These are phyloP conservation scores for Rutstroemia sp. DNA, from an alignment of 2,329 filamentous ascomycete species.

Conservation along the genomic window DNA sequence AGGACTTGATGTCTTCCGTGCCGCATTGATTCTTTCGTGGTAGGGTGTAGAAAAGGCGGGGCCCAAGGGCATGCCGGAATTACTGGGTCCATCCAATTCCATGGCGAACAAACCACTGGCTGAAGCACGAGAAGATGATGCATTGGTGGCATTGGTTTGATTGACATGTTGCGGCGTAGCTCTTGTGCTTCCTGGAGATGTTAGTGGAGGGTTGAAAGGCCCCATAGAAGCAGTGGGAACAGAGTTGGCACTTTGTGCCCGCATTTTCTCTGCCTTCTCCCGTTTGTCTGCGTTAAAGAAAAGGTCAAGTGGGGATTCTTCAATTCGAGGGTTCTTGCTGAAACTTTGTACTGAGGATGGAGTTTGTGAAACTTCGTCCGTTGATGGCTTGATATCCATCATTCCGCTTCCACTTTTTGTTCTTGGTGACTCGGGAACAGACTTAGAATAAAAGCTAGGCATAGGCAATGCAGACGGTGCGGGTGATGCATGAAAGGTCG, in stretches of 20 bases:
- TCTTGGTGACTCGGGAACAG: slow-evolving; percentile 57
- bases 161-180: slow-evolving; percentile 23
- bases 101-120: slow-evolving; percentile 55
- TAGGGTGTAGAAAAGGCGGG: slow-evolving; percentile 64
- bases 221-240: slow-evolving; percentile 36
- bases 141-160: slow-evolving; percentile 32
- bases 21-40: slow-evolving; percentile 52
- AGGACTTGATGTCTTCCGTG: slow-evolving; percentile 28
- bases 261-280: slow-evolving; percentile 68
- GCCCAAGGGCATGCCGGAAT: slow-evolving; percentile 46
- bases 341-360: slow-evolving; percentile 42
- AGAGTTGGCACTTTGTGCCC: slow-evolving; percentile 46
- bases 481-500: slow-evolving; percentile 91
- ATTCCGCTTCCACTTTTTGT: slow-evolving; percentile 36
- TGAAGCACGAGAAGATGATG: slow-evolving; percentile 37
- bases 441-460: slow-evolving; percentile 78
- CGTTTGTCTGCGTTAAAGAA: slow-evolving; percentile 84
- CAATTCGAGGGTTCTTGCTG: slow-evolving; percentile 45
- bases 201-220: slow-evolving; percentile 46
- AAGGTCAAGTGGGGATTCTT: slow-evolving; percentile 77
- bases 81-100: slow-evolving; percentile 58
- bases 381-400: slow-evolving; percentile 34
- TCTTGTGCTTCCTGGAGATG: slow-evolving; percentile 32
- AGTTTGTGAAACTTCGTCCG: slow-evolving; percentile 31
- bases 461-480: slow-evolving; percentile 85